phyloP scores from a whole-genome alignment of 306 rosid species.

The Sophora flavescens region DNA sequence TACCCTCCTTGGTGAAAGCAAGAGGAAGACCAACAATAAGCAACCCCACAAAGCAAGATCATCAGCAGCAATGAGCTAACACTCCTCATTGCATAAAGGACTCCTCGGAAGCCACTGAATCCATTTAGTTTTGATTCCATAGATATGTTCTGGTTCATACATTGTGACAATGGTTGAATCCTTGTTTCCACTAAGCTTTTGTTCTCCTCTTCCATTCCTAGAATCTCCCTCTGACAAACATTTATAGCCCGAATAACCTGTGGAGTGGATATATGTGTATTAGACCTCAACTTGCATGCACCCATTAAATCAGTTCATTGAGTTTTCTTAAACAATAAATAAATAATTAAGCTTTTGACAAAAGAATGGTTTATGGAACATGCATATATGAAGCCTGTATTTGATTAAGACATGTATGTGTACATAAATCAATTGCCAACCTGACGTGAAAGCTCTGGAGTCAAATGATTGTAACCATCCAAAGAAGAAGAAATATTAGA shows the following conservation, averaged over 20 bases:
- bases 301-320: not conserved
- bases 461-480: slow-evolving; percentile 59
- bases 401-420: not conserved
- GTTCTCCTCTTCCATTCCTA: slow-evolving; percentile 81
- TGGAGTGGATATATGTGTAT: not conserved
- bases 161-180: slow-evolving; percentile 63
- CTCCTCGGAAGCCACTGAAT: slow-evolving; percentile 84
- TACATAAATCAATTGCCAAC: slow-evolving; percentile 40
- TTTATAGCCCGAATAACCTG: slow-evolving; percentile 68
- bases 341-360: not conserved
- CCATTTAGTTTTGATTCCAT: slow-evolving; percentile 72
- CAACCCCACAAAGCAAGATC: slow-evolving; percentile 67
- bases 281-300: not conserved
- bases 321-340: not conserved
- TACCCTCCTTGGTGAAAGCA: slow-evolving; percentile 54
- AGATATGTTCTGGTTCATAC: slow-evolving; percentile 50
- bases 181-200: slow-evolving; percentile 70
- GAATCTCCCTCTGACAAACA: slow-evolving; percentile 71
- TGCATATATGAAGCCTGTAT: not conserved
- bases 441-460: slow-evolving; percentile 67
- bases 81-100: slow-evolving; percentile 79
- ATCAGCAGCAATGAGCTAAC: slow-evolving; percentile 73
- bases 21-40: slow-evolving; percentile 72
- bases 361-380: not conserved
- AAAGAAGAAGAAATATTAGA: slow-evolving; percentile 61